Base-by-base conservation (phyloP, 768 basidiomycete genomes). In the Trametes cingulata region DNA sequence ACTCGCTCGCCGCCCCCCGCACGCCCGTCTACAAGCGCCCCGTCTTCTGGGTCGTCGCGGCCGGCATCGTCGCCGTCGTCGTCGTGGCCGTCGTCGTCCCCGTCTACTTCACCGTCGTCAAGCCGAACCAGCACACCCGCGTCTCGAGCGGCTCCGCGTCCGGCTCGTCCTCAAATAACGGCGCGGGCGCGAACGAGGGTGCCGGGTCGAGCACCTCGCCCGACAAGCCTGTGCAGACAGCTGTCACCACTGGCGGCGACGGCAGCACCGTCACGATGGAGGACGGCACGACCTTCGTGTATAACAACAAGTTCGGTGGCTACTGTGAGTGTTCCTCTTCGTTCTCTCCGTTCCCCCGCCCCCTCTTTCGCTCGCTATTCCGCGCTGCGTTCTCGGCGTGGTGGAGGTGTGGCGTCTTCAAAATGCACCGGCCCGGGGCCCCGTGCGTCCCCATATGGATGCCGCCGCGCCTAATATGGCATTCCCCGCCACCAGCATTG, bases 281-380 rank as follows among this genome's bases (percentile, higher is more conserved):
- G 2, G 82, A 93, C 68, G 94, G 93, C 1, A 74, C 82, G 1
- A 85, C 80, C 1, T 90, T 94, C 73, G 84, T 79, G 2, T 95
- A 96, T 71, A 78, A 77, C 59, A 95, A 95, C 72, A 74, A 80
- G 19, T 90, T 91, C 69, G 91, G 85, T 35, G 89, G 89, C 40
- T 83, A 80, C 67, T 90, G 87, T 86, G 70, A 81, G 85, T 69
- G 56, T 59, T 46, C 22, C 51, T 45, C 49, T 27, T 43, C 49
- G 24, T 37, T 35, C 33, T 12, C 20, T 43, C 47, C 29, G 29
- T 33, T 33, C 29, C 29, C 10, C 29, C 10, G 29, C 10, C 29
- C 10, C 29, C 29, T 33, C 29, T 33, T 10, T 10, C 29, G 6
- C 29, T 4, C 29, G 29, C 29, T 33, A 4, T 33, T 33, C 29